Conservation (phyloP, 2,329 filamentous ascomycete species). For the Sclerotinia borealis region DNA sequence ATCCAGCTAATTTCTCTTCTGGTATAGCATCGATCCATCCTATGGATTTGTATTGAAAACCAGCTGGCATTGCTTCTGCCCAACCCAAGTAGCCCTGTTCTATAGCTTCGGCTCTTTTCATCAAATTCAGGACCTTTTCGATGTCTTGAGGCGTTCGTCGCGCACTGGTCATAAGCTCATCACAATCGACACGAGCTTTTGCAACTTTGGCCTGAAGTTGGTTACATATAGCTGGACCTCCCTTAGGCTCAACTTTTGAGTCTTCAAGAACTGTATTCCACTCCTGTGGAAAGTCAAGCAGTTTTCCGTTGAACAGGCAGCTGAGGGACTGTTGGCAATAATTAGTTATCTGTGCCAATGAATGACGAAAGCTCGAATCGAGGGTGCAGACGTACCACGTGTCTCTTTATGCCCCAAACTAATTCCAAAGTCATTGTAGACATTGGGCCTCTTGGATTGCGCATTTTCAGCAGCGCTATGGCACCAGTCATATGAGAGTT, state of each 20-base stretch:
- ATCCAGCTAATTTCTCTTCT: not conserved
- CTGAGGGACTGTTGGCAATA: not conserved
- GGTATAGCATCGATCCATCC: conserved; percentile 44
- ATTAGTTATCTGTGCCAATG: not conserved
- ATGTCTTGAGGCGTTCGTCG: conserved; percentile 1
- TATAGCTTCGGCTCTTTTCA: conserved; percentile 43
- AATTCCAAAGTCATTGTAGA: conserved; percentile 5
- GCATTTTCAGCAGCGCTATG: conserved; percentile 3
- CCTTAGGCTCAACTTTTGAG: not conserved
- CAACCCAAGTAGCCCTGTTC: conserved; percentile 47
- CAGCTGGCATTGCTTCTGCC: conserved; percentile 42
- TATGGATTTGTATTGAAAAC: conserved; percentile 45
- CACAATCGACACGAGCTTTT: conserved; percentile 1
- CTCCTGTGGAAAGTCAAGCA: not conserved
- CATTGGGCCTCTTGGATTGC: conserved; percentile 4
- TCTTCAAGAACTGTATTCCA: not conserved
- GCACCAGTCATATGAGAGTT: conserved; percentile 9
- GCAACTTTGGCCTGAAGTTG: conserved; percentile 8
- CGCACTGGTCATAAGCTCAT: conserved; percentile 4
- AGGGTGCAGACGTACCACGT: not conserved
- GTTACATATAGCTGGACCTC: not conserved
- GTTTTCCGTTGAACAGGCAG: conserved; percentile 9
- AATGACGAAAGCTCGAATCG: not conserved
- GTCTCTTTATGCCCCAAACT: not conserved
- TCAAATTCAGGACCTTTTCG: conserved; percentile 40